Conservation (phyloP, 2,329 filamentous ascomycete species). For the Aureobasidium sp. region DNA sequence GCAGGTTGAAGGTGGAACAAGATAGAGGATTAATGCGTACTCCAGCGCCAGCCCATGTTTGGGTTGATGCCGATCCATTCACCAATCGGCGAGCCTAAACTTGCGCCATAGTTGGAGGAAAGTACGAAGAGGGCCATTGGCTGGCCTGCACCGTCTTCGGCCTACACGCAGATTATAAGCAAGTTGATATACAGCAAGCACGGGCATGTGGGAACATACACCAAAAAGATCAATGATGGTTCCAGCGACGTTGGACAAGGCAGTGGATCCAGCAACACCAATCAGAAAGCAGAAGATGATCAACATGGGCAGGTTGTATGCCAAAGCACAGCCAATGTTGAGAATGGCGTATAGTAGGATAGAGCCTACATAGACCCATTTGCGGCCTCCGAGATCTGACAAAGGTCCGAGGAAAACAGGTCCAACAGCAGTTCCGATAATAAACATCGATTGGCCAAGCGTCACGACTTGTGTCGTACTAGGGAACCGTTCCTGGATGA, state of each 20-base stretch:
- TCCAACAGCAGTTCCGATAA: constrained; percentile 14
- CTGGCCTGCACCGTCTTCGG: constrained; percentile 21
- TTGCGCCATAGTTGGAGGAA: constrained; percentile 27
- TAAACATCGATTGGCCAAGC: constrained; percentile 14
- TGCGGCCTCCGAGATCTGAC: constrained; percentile 12
- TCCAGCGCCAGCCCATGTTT: constrained; percentile 44
- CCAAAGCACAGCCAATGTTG: constrained; percentile 14
- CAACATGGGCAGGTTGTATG: constrained; percentile 17
- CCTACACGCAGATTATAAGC: neutral
- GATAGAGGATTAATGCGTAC: constrained; percentile 11
- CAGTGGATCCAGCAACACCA: constrained; percentile 17
- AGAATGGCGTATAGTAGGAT: constrained; percentile 7
- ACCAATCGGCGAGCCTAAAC: constrained; percentile 26
- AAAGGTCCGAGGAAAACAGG: constrained; percentile 14
- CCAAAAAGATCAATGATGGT: constrained; percentile 17
- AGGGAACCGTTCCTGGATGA: constrained; percentile 4
- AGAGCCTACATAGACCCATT: constrained; percentile 14
- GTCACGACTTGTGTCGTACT: constrained; percentile 10
- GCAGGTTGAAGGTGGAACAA: constrained; percentile 25
- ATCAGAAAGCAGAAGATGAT: constrained; percentile 17
- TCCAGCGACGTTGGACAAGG: constrained; percentile 16
- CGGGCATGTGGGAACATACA: neutral
- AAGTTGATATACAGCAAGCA: neutral
- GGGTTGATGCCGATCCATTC: constrained; percentile 26
- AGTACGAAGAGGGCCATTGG: constrained; percentile 29